Conservation (phyloP, 306 rosid genomes). For the Parietaria judaica region DNA sequence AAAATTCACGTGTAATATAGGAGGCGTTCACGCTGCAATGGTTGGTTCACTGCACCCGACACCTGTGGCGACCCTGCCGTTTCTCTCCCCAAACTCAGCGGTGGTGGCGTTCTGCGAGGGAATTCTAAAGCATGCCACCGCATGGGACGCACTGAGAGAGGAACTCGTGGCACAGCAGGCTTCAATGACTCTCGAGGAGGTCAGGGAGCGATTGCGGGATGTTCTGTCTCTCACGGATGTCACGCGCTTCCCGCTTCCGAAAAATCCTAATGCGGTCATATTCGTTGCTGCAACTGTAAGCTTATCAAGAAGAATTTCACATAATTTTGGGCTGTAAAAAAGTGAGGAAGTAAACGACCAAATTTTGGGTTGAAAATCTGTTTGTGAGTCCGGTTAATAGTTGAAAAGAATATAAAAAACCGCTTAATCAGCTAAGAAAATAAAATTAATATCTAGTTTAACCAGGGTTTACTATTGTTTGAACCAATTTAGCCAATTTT, state of each 20-base stretch:
- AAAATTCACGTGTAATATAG: constrained; percentile 32
- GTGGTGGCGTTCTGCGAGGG: constrained; percentile 99
- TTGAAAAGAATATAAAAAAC: too few species aligned
- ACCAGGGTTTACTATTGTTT: too few species aligned
- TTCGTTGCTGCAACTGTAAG: constrained; percentile 96
- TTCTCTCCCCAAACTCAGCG: constrained; percentile 93
- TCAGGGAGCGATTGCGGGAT: constrained; percentile 77
- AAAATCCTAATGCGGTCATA: constrained; percentile 73
- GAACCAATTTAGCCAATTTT: too few species aligned
- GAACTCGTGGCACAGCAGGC: constrained; percentile 64
- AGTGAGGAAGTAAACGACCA: constrained; percentile 1
- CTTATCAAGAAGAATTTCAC: constrained; percentile 16
- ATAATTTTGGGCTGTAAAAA: constrained; percentile 11
- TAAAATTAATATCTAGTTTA: too few species aligned
- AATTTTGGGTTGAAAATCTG: background rate
- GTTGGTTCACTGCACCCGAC: constrained; percentile 96
- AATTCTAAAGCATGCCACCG: constrained; percentile 85
- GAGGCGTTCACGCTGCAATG: constrained; percentile 99
- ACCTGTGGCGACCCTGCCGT: constrained; percentile 90
- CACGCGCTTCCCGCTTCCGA: constrained; percentile 93
- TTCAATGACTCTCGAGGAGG: constrained; percentile 90
- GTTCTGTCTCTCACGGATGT: constrained; percentile 95
- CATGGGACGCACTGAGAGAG: constrained; percentile 87
- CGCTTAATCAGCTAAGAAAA: too few species aligned
- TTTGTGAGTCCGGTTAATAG: background rate